Conservation (phyloP, 805 yeast species). For the Candida verbasci region DNA sequence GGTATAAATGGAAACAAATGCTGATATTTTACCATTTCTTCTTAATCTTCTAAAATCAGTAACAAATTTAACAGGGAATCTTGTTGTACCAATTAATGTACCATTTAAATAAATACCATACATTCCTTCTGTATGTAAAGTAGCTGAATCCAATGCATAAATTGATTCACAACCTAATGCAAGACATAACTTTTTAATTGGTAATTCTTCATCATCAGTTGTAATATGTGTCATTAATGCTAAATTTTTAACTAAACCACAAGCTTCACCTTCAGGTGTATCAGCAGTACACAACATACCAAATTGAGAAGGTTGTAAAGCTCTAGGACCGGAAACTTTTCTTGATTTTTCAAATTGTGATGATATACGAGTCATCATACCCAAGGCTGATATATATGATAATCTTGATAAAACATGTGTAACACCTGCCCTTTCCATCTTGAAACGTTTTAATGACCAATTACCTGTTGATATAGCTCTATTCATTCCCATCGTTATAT, state of each 20-base stretch:
- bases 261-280: conserved; percentile 99
- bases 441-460: conserved; percentile 97
- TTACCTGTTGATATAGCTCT: conserved; percentile 98
- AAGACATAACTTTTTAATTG: conserved; percentile 72
- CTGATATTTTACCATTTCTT: conserved; percentile 81
- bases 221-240: conserved; percentile 99
- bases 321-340: conserved; percentile 98
- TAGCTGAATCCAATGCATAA: conserved; percentile 72
- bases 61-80: conserved; percentile 83
- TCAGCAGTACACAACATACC: conserved; percentile 99
- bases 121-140: conserved; percentile 70
- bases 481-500: conserved; percentile 89
- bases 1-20: conserved; percentile 84
- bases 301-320: conserved; percentile 96
- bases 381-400: conserved; percentile 90
- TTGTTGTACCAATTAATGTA: conserved; percentile 85
- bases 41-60: conserved; percentile 72
- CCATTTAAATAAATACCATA: conserved; percentile 90
- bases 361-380: conserved; percentile 99
- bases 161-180: conserved; percentile 89
- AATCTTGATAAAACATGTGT: conserved; percentile 92
- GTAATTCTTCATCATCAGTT: conserved; percentile 94
- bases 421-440: conserved; percentile 99
- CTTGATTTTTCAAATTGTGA: conserved; percentile 98
- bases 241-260: conserved; percentile 95